A percentile compares a stretch with the other conserved stretches of the same genome.
Evolutionary conservation across 1,139 yeast genomes (phyloP).

Genomic region (Yamadazyma trypodendri): DNA sequence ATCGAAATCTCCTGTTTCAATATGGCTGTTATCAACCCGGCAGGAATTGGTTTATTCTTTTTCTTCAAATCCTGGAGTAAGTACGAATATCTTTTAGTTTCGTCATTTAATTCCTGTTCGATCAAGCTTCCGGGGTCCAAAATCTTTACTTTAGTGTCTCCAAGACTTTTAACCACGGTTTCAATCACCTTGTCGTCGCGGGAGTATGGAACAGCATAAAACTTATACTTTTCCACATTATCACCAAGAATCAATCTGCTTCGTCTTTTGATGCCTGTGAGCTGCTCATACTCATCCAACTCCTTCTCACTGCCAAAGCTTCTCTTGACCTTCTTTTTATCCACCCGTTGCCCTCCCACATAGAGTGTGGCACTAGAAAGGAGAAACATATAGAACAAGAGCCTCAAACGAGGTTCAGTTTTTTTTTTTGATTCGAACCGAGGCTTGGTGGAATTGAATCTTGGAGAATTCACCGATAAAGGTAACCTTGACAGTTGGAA

Average conservation of each 20-base stretch:
- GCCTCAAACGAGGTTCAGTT: conserved; percentile 45
- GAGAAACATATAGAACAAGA: conserved; percentile 49
- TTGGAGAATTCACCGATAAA: no score
- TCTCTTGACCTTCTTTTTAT: conserved; percentile 50
- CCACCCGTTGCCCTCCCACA: conserved; percentile 52
- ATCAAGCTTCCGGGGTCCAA: conserved; percentile 49
- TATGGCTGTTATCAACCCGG: conserved; percentile 58
- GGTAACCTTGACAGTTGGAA: neutral
- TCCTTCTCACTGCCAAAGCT: conserved; percentile 58
- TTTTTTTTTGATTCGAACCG: conserved; percentile 9
- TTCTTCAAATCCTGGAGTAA: conserved; percentile 41
- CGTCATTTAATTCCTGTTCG: conserved; percentile 40
- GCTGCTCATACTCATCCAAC: conserved; percentile 48
- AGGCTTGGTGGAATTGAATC: neutral
- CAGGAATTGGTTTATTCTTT: conserved; percentile 43
- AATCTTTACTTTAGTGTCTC: conserved; percentile 39
- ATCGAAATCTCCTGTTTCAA: conserved; percentile 46
- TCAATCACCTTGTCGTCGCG: conserved; percentile 21
- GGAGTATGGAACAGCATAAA: conserved; percentile 46
- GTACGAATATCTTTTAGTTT: conserved; percentile 39
- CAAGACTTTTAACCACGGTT: conserved; percentile 20
- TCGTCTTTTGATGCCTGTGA: conserved; percentile 56
- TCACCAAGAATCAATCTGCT: conserved; percentile 38
- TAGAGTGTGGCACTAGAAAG: conserved; percentile 54
- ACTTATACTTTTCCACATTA: conserved; percentile 30